Percentiles rank a stretch among this genome's conserved stretches.
Evolutionary conservation across 306 rosid genomes (phyloP).

Genomic region (Castanospermum australe): DNA sequence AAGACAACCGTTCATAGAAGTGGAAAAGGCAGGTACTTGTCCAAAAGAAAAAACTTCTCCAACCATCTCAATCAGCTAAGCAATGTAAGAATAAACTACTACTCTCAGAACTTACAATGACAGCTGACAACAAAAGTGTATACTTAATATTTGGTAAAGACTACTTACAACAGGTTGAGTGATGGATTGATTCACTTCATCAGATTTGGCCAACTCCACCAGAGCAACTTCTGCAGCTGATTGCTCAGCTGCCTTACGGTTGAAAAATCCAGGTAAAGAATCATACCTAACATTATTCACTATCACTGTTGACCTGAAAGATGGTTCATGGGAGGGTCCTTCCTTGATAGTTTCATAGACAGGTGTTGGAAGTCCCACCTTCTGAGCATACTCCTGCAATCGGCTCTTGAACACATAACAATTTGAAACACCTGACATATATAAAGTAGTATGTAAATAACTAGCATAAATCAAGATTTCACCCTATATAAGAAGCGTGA

Average conservation of each 20-base stretch:
- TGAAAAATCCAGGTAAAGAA: slow-evolving; percentile 76
- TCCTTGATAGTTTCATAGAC: slow-evolving; percentile 89
- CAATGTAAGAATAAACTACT: slow-evolving; percentile 1
- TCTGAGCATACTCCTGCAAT: slow-evolving; percentile 93
- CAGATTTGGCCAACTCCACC: slow-evolving; percentile 63
- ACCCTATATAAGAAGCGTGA: background rate
- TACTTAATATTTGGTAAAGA: background rate
- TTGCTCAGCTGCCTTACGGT: slow-evolving; percentile 92
- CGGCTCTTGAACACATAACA: slow-evolving; percentile 93
- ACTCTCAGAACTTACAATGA: background rate
- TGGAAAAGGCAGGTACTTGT: background rate
- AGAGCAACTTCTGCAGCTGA: slow-evolving; percentile 97
- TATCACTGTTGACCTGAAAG: slow-evolving; percentile 69
- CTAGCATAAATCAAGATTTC: slow-evolving; percentile 3
- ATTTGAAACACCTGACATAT: slow-evolving; percentile 69
- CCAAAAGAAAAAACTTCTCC: background rate
- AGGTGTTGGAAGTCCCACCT: slow-evolving; percentile 73
- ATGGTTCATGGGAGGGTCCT: slow-evolving; percentile 94
- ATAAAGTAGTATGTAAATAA: background rate
- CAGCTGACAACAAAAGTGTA: slow-evolving; percentile 3
- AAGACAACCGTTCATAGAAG: background rate
- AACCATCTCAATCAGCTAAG: background rate
- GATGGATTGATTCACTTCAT: slow-evolving; percentile 52
- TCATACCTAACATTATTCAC: slow-evolving; percentile 61
- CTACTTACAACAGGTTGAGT: slow-evolving; percentile 80